These are phyloP conservation scores for Malassezia pachydermatis DNA, from an alignment of 1,284 basidiomycete genomes.

Conservation along the genomic window DNA sequence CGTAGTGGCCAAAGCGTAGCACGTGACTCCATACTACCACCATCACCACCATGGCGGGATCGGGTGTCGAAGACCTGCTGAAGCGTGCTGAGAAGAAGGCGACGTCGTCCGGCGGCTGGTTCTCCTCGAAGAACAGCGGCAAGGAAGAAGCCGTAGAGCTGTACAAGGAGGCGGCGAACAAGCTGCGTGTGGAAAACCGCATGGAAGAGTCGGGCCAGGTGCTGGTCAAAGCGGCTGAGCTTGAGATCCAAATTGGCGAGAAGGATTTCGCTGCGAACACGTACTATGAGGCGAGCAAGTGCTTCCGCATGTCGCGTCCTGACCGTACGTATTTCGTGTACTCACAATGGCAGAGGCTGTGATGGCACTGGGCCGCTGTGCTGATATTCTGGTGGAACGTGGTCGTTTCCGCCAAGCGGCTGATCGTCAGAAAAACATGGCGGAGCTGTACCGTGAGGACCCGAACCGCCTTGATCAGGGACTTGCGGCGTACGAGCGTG, in stretches of 20 bases:
- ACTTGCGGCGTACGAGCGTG: conserved; percentile 79
- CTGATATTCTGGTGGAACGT: conserved; percentile 67
- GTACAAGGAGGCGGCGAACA: conserved; percentile 85
- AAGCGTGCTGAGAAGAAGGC: conserved; percentile 88
- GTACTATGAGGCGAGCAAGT: conserved; percentile 46
- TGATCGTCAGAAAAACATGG: conserved; percentile 80
- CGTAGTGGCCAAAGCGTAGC: neutral
- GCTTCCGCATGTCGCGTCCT: conserved; percentile 40
- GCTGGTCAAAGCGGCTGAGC: conserved; percentile 42
- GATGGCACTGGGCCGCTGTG: conserved; percentile 74
- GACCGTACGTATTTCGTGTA: conserved; percentile 22
- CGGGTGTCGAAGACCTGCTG: conserved; percentile 53
- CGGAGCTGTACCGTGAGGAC: conserved; percentile 73
- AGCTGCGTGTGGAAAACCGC: conserved; percentile 84
- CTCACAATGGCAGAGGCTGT: conserved; percentile 66
- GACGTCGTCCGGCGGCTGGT: conserved; percentile 60
- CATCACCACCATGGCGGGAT: conserved; percentile 27
- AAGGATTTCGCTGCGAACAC: conserved; percentile 47
- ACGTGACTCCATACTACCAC: conserved; percentile 8
- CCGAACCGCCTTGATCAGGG: conserved; percentile 64
- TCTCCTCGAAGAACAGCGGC: conserved; percentile 33
- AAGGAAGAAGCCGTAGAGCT: conserved; percentile 79
- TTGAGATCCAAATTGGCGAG: conserved; percentile 41
- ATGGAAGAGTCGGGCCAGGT: conserved; percentile 78
- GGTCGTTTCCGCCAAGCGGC: conserved; percentile 95